Evolutionary conservation across 139 green algal species (phyloP), one percentile per base, ranked within the genome.

Genomic region (Chlorella sp.): DNA sequence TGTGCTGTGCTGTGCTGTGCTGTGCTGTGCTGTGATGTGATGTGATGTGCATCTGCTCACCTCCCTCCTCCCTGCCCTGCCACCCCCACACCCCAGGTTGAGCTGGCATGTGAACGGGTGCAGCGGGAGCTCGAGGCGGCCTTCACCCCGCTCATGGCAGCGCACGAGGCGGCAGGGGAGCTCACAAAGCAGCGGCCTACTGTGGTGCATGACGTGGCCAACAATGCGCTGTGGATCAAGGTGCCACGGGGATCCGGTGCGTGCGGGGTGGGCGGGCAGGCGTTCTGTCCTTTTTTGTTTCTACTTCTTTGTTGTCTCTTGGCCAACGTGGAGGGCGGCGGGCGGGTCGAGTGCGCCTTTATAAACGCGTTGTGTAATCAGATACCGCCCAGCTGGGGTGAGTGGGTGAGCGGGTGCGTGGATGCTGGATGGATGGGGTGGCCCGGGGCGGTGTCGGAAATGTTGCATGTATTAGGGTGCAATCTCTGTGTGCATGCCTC

Each of bases 161-260:
- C 83, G 37, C 83, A 87, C 64, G 3, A 18, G 24, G 78, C 78
- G 14, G 78, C 15, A 0, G 68, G 73, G 19, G 86, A 84, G 30
- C 22, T 64, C 0, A 30, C 76, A 14, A 88, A 79, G 32, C 66
- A 80, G 60, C 88, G 79, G 19, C 89, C 91, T 22, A 57, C 22
- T 22, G 30, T 92, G 0, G 24, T 87, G n/a, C 83, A 81, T 39
- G 90, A 94, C 60, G 16, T 30, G 22, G 30, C 76, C 80, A 95
- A 95, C 90, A 94, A 94, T 68, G 91, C 92, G 28, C 71, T 93
- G 1, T 95, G 93, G 93, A n/a, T 95, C 40, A 86, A 83, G 26
- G 26, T 94, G 2, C 68, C 37, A 36, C 77, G 76, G 80, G 85
- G 66, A 34, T 90, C 73, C 22, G 78, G 78, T 83, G 78, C 36